Conservation (phyloP, 805 yeast species). For the Myxozyma udenii region DNA sequence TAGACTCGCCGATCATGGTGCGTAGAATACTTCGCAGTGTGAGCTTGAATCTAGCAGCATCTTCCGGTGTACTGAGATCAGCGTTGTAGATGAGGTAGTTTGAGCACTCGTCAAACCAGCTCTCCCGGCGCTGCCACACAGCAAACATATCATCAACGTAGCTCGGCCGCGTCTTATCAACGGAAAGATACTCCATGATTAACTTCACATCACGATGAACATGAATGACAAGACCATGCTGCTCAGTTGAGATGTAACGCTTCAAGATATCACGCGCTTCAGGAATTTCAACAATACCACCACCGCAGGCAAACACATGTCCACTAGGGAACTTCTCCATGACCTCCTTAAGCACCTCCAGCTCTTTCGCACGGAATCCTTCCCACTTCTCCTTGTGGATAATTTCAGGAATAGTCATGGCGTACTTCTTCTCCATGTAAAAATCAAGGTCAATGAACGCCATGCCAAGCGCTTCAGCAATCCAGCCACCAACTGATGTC, state of each 20-base stretch:
- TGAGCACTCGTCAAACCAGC: slow-evolving; percentile 75
- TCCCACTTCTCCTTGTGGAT: slow-evolving; percentile 83
- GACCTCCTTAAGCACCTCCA: slow-evolving; percentile 52
- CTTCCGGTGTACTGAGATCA: slow-evolving; percentile 49
- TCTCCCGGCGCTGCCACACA: slow-evolving; percentile 82
- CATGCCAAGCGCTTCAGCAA: slow-evolving; percentile 66
- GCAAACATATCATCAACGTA: slow-evolving; percentile 71
- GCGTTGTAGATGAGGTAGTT: slow-evolving; percentile 74
- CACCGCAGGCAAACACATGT: slow-evolving; percentile 87
- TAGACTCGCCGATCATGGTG: slow-evolving; percentile 57
- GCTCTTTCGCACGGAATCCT: slow-evolving; percentile 70
- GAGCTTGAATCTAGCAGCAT: slow-evolving; percentile 11
- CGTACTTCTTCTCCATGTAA: slow-evolving; percentile 56
- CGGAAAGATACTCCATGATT: slow-evolving; percentile 67
- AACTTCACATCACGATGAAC: slow-evolving; percentile 83
- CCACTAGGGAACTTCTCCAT: slow-evolving; percentile 47
- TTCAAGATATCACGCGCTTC: slow-evolving; percentile 64
- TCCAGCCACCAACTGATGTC: slow-evolving; percentile 77
- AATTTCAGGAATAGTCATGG: slow-evolving; percentile 40
- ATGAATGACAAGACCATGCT: slow-evolving; percentile 73
- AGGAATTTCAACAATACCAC: slow-evolving; percentile 83
- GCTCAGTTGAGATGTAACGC: slow-evolving; percentile 49
- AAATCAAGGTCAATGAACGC: slow-evolving; percentile 72
- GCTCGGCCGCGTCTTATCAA: slow-evolving; percentile 85
- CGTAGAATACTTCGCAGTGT: slow-evolving; percentile 54